Evolutionary conservation across 139 green algal genomes (phyloP).

Genomic region (Trebouxia sp.): DNA sequence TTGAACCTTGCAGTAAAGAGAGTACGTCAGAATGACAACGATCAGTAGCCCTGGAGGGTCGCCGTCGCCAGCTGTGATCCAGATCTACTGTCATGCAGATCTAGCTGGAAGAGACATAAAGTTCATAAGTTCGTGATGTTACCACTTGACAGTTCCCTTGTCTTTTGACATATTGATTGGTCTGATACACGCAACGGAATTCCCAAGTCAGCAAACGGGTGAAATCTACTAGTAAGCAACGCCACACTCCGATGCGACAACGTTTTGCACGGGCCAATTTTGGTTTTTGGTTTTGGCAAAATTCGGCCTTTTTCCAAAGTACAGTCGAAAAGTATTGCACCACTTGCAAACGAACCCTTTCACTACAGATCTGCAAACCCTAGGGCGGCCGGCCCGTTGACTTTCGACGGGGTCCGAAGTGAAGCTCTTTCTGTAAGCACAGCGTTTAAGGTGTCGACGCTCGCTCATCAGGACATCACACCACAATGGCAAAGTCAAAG

Average conservation of each 20-base stretch:
- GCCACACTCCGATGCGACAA: not conserved
- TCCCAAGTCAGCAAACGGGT: not conserved
- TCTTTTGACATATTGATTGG: conserved; percentile 2
- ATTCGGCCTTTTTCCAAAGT: not conserved
- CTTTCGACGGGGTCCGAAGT: conserved; percentile 11
- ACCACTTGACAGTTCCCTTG: conserved; percentile 25
- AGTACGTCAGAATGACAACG: conserved; percentile 17
- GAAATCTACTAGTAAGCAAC: not conserved
- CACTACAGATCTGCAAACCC: too few species aligned
- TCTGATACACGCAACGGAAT: not conserved
- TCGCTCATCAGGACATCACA: not conserved
- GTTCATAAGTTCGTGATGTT: conserved; percentile 19
- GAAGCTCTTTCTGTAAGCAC: not conserved
- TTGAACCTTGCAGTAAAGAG: conserved; percentile 86
- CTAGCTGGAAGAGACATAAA: conserved; percentile 19
- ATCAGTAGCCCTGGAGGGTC: conserved; percentile 14
- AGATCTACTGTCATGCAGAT: conserved; percentile 18
- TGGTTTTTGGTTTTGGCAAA: too few species aligned
- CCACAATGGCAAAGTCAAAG: conserved; percentile 87
- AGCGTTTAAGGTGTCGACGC: not conserved
- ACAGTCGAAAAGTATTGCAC: too few species aligned
- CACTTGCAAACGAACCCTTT: too few species aligned
- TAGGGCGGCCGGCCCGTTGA: conserved; percentile 19
- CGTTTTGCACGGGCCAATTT: not conserved
- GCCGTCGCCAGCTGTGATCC: conserved; percentile 23